These are phyloP conservation scores for Plantago major DNA, from an alignment of 257 asterid genomes.

Conservation along the genomic window DNA sequence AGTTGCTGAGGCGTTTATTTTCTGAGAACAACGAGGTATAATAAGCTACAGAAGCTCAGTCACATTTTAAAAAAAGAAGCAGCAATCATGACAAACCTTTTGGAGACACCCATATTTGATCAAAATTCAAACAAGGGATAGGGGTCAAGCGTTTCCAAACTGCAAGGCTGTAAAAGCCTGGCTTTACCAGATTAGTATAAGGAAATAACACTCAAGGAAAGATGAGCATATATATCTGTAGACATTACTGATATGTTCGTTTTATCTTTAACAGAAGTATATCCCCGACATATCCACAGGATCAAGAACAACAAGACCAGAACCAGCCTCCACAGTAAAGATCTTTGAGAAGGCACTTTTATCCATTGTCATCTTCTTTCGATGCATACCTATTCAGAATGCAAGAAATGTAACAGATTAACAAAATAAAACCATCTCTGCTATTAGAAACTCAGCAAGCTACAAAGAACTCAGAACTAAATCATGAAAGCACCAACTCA, in stretches of 20 bases:
- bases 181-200: conserved; percentile 82
- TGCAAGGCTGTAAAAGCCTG: conserved; percentile 85
- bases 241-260: conserved; percentile 69
- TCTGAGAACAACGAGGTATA: conserved; percentile 44
- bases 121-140: conserved; percentile 84
- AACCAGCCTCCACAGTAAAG: conserved; percentile 90
- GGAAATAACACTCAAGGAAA: conserved; percentile 90
- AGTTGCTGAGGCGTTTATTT: conserved; percentile 67
- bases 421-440: conserved; percentile 1
- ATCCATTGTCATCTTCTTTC: conserved; percentile 95
- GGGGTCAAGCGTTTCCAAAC: conserved; percentile 85
- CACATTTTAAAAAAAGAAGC: conserved; percentile 7
- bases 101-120: conserved; percentile 89
- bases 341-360: conserved; percentile 87
- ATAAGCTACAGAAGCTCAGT: conserved; percentile 7
- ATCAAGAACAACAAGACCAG: conserved; percentile 93
- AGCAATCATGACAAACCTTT: conserved; percentile 47
- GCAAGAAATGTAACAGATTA: conserved; percentile 1
- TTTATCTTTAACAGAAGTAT: conserved; percentile 90
- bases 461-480: conserved; percentile 7
- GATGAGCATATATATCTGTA: conserved; percentile 86
- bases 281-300: conserved; percentile 97
- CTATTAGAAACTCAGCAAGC: conserved; percentile 6
- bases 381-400: conserved; percentile 78
- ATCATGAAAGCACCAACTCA: neutral